Conservation (phyloP, 2,329 filamentous ascomycete genomes). For the Talaromyces sp. region DNA sequence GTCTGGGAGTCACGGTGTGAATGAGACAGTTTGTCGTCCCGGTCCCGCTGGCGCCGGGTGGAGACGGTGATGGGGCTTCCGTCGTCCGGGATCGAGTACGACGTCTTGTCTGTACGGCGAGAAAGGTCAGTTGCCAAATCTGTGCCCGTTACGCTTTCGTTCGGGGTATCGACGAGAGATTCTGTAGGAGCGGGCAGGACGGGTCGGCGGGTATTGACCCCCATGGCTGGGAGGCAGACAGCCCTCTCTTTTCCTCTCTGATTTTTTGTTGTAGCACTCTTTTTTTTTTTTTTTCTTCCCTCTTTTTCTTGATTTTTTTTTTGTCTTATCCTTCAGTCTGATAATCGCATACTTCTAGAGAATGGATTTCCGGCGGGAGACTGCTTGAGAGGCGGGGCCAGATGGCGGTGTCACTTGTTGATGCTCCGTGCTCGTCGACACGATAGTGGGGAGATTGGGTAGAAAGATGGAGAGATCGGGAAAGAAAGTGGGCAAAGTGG, state of each 20-base stretch:
- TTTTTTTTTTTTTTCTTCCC: conserved; percentile 17
- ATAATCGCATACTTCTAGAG: conserved; percentile 39
- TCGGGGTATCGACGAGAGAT: conserved; percentile 50
- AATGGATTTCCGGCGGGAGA: conserved; percentile 17
- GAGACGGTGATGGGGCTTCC: conserved; percentile 85
- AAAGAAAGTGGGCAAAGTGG: conserved; percentile 12
- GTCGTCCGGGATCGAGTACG: conserved; percentile 56
- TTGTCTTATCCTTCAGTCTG: conserved; percentile 31
- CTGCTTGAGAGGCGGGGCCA: conserved; percentile 7
- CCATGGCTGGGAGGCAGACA: conserved; percentile 43
- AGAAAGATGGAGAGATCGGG: conserved; percentile 13
- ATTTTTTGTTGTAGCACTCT: neutral
- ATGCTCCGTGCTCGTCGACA: conserved; percentile 23
- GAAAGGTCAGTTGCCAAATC: conserved; percentile 55
- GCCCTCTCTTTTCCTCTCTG: conserved; percentile 7
- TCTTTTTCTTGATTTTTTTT: too few species aligned
- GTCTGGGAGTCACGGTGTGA: conserved; percentile 72
- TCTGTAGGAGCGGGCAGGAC: conserved; percentile 55
- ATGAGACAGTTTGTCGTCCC: conserved; percentile 61
- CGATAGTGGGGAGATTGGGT: conserved; percentile 12
- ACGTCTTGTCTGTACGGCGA: conserved; percentile 53
- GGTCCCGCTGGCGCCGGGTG: conserved; percentile 62
- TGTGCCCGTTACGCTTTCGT: conserved; percentile 46
- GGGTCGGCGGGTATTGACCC: conserved; percentile 52
- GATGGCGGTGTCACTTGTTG: conserved; percentile 22